A percentile compares a stretch with the other conserved stretches of the same genome.
Conservation (phyloP, 2,329 filamentous ascomycete species). For the Rhynchosporium secalis region DNA sequence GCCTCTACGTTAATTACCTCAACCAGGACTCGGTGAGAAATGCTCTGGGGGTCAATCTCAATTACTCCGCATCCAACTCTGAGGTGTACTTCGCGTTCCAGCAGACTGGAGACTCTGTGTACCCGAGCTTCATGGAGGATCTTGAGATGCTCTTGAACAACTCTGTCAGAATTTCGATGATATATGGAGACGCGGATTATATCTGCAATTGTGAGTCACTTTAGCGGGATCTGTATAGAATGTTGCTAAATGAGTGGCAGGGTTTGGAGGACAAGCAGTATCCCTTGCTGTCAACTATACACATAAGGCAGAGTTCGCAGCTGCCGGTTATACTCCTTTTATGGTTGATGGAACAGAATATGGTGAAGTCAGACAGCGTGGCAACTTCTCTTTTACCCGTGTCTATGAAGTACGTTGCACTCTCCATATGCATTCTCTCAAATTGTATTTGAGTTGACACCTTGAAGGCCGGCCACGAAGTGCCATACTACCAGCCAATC, state of each 20-base stretch:
- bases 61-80: slow-evolving; percentile 42
- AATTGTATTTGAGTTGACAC: slow-evolving; percentile 4
- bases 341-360: slow-evolving; percentile 53
- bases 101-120: slow-evolving; percentile 58
- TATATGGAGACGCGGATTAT: slow-evolving; percentile 54
- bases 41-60: slow-evolving; percentile 32
- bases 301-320: slow-evolving; percentile 49
- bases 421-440: background rate
- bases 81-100: slow-evolving; percentile 48
- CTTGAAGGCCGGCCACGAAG: slow-evolving; percentile 26
- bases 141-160: slow-evolving; percentile 48
- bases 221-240: background rate
- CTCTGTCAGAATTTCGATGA: slow-evolving; percentile 52
- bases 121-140: slow-evolving; percentile 55
- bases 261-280: slow-evolving; percentile 57
- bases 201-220: slow-evolving; percentile 30
- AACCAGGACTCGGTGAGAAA: slow-evolving; percentile 20
- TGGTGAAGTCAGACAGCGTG: slow-evolving; percentile 60
- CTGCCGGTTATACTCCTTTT: slow-evolving; percentile 58
- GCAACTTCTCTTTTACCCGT: slow-evolving; percentile 45
- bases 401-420: slow-evolving; percentile 33
- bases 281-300: slow-evolving; percentile 51
- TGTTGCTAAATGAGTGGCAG: slow-evolving; percentile 16
- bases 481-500: slow-evolving; percentile 35
- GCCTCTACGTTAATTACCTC: slow-evolving; percentile 47